A percentile compares a stretch with the other conserved stretches of the same genome.
Conservation (phyloP, 805 yeast genomes). For the Cyberlindnera maritima region DNA sequence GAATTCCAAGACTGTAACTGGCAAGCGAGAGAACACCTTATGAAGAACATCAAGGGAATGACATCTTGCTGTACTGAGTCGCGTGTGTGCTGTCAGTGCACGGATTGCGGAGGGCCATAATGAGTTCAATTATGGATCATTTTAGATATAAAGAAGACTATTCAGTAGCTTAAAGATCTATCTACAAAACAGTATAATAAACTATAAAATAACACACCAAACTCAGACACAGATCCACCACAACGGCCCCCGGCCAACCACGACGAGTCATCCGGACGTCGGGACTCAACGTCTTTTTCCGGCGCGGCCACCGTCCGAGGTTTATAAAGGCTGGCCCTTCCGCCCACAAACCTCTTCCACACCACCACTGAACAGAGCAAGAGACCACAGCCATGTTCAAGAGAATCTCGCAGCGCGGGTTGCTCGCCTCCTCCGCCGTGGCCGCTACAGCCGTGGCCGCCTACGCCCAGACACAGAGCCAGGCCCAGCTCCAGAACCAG, state of each 20-base stretch:
- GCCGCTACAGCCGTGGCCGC: conserved; percentile 24
- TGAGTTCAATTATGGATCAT: no score
- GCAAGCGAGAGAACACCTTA: no score
- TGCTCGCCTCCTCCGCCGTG: conserved; percentile 26
- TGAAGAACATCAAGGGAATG: no score
- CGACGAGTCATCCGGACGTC: background rate
- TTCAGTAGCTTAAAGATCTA: no score
- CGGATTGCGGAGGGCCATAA: no score
- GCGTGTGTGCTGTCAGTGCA: no score
- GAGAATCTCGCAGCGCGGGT: conserved; percentile 25
- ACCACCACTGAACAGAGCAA: background rate
- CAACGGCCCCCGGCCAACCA: background rate
- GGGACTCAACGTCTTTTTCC: background rate
- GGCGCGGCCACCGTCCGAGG: background rate
- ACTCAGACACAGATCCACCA: no score
- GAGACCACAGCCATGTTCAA: conserved; percentile 10
- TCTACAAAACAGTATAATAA: no score
- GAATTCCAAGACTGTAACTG: no score
- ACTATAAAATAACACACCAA: no score
- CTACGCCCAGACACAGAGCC: conserved; percentile 5
- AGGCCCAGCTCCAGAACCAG: conserved; percentile 20
- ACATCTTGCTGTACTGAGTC: no score
- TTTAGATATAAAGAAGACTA: no score
- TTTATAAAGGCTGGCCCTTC: background rate
- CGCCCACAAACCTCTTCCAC: background rate